Conservation (phyloP, 345 rosid species). For the Barbarea vulgaris region DNA sequence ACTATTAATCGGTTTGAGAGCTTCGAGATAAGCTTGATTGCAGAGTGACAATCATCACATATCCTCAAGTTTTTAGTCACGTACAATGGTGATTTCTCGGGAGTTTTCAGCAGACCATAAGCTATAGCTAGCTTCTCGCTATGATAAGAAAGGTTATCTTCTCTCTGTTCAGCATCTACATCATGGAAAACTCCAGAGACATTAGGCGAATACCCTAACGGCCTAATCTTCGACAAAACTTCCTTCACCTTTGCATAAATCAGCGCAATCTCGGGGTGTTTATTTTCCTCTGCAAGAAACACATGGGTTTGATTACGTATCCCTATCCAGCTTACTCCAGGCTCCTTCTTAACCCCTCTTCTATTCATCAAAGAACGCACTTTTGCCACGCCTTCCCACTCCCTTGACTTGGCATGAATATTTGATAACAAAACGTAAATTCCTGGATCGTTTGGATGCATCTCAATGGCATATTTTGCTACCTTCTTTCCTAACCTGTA, state of each 20-base stretch:
- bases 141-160: conserved; percentile 66
- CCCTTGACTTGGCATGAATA: conserved; percentile 65
- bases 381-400: conserved; percentile 71
- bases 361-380: conserved; percentile 69
- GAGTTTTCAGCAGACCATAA: conserved; percentile 70
- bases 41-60: conserved; percentile 88
- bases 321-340: conserved; percentile 88
- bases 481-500: conserved; percentile 59
- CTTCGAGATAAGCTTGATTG: conserved; percentile 70
- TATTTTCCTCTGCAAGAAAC: conserved; percentile 65
- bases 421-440: conserved; percentile 45
- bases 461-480: conserved; percentile 49
- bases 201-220: conserved; percentile 71
- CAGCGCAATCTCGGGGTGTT: conserved; percentile 61
- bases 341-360: conserved; percentile 73
- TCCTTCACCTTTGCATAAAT: conserved; percentile 64
- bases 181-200: conserved; percentile 62
- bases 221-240: conserved; percentile 60
- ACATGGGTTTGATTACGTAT: conserved; percentile 56
- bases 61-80: conserved; percentile 77
- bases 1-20: conserved; percentile 57
- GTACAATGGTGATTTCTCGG: conserved; percentile 57
- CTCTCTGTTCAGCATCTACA: conserved; percentile 87
- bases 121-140: conserved; percentile 90
- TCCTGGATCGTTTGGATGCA: conserved; percentile 65